Conservation (phyloP, 2,329 filamentous ascomycete species). For the Penicillium sp. region DNA sequence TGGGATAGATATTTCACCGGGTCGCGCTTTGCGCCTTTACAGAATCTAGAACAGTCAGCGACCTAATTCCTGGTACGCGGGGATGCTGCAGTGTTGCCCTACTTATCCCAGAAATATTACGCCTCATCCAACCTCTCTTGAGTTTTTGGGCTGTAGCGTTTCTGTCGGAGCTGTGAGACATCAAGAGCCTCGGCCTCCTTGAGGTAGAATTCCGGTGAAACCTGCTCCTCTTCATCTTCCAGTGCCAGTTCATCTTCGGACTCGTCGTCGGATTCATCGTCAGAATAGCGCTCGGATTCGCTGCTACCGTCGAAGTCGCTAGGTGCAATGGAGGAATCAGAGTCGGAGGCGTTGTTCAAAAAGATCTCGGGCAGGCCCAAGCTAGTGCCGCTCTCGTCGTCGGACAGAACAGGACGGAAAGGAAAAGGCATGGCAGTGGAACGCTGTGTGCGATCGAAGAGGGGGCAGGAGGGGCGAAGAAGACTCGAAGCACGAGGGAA, state of each 20-base stretch:
- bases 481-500: neutral
- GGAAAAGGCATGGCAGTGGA: neutral
- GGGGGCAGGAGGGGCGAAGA: neutral
- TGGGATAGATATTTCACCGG: constrained; percentile 9
- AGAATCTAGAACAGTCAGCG: neutral
- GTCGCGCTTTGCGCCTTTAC: constrained; percentile 3
- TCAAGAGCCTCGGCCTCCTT: constrained; percentile 22
- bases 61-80: neutral
- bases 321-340: neutral
- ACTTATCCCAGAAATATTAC: constrained; percentile 22
- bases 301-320: constrained; percentile 4
- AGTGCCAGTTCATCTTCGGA: constrained; percentile 10
- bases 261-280: no score
- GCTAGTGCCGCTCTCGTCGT: neutral
- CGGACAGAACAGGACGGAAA: neutral
- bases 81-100: constrained; percentile 2
- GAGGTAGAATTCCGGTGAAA: constrained; percentile 20
- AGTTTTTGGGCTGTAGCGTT: constrained; percentile 24
- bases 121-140: constrained; percentile 24
- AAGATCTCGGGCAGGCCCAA: neutral
- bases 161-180: constrained; percentile 24
- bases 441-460: neutral
- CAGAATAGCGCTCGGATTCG: constrained; percentile 12
- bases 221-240: constrained; percentile 13
- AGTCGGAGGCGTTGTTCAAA: neutral